Evolutionary conservation across 345 rosid species (phyloP).

Genomic region (Bruguiera sexangula): DNA sequence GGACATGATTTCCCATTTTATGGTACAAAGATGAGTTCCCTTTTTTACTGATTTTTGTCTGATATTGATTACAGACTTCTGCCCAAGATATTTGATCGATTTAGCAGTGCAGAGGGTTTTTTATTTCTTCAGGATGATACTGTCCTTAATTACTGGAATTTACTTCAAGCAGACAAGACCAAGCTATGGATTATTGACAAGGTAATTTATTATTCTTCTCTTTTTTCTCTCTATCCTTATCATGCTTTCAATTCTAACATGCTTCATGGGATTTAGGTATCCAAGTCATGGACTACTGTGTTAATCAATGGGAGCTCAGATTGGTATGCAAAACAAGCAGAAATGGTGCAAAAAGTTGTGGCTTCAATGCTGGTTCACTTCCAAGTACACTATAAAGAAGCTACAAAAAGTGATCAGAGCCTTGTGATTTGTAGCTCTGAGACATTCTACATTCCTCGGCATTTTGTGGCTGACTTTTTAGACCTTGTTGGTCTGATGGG

Average conservation of each 20-base stretch:
- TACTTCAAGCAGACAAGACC: slow-evolving; percentile 83
- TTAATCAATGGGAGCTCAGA: slow-evolving; percentile 52
- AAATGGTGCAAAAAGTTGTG: slow-evolving; percentile 65
- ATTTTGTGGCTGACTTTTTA: slow-evolving; percentile 47
- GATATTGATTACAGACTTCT: slow-evolving; percentile 50
- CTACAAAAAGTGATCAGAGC: slow-evolving; percentile 47
- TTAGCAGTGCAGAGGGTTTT: slow-evolving; percentile 82
- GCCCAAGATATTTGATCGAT: slow-evolving; percentile 73
- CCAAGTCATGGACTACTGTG: slow-evolving; percentile 73
- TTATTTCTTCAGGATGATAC: slow-evolving; percentile 93
- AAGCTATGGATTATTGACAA: slow-evolving; percentile 93
- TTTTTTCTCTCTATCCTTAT: not conserved
- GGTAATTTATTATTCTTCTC: slow-evolving; percentile 35
- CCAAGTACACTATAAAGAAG: slow-evolving; percentile 90
- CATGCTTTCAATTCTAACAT: not conserved
- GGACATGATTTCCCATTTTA: too few relatives aligned
- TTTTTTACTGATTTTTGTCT: slow-evolving; percentile 11
- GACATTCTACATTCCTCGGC: slow-evolving; percentile 80
- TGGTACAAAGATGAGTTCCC: slow-evolving; percentile 2
- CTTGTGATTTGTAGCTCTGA: slow-evolving; percentile 78
- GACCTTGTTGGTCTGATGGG: slow-evolving; percentile 90
- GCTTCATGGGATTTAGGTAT: slow-evolving; percentile 46
- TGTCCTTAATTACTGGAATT: slow-evolving; percentile 92
- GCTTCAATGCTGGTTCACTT: slow-evolving; percentile 82
- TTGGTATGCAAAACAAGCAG: slow-evolving; percentile 72